These are phyloP conservation scores for Hypoxylon perforatum DNA, from an alignment of 495 filamentous ascomycete genomes.

Conservation along the genomic window DNA sequence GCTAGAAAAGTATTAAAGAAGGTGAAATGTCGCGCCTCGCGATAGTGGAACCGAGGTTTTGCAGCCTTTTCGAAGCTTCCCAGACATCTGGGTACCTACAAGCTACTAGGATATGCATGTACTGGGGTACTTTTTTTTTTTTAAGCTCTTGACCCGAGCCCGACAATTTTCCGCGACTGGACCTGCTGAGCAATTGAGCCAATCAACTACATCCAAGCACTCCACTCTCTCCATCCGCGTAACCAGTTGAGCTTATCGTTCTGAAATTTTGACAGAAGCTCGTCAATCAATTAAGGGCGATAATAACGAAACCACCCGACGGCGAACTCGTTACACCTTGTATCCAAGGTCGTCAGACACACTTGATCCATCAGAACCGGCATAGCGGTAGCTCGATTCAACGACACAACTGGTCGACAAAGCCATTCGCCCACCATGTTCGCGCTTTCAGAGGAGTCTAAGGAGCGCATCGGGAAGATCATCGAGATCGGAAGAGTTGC, in stretches of 20 bases:
- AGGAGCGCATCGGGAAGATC: conserved; percentile 97
- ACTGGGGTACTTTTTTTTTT: not conserved
- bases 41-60: not conserved
- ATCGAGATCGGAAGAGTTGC: conserved; percentile 93
- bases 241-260: conserved; percentile 4
- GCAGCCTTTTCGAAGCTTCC: not conserved
- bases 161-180: not conserved
- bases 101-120: not conserved
- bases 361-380: not conserved
- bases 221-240: not conserved
- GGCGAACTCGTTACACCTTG: no score
- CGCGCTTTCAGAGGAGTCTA: conserved; percentile 95
- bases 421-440: conserved; percentile 67
- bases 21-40: not conserved
- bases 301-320: not conserved
- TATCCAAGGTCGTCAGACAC: not conserved
- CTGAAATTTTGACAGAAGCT: conserved; percentile 14
- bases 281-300: not conserved
- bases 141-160: no score
- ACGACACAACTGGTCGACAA: conserved; percentile 1
- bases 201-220: not conserved
- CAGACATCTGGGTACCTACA: not conserved
- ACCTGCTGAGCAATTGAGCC: not conserved
- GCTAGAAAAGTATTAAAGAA: not conserved
- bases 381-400: not conserved